Conservation (phyloP, 108 stramenopile species). For the Skeletonema grethae region DNA sequence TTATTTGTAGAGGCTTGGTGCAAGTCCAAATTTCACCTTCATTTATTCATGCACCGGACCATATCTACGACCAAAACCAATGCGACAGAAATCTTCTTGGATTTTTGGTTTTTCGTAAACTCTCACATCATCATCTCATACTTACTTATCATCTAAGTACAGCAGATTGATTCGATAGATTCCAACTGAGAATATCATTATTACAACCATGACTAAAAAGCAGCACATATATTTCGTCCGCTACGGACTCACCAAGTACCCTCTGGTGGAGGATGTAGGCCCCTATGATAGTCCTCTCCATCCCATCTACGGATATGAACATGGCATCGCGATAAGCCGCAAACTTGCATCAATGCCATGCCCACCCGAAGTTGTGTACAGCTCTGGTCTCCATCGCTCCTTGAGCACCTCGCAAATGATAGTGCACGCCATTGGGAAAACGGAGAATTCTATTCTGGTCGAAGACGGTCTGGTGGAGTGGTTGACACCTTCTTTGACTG, state of each 20-base stretch:
- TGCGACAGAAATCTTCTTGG: no score
- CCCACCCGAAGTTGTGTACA: constrained; percentile 57
- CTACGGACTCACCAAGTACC: constrained; percentile 68
- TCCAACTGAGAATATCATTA: no score
- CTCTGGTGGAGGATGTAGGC: constrained; percentile 59
- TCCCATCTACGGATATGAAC: constrained; percentile 65
- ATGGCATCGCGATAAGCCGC: constrained; percentile 61
- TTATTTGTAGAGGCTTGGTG: no score
- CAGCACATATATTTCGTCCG: constrained; percentile 44
- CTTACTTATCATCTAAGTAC: no score
- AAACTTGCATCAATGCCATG: constrained; percentile 35
- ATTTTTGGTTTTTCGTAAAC: no score
- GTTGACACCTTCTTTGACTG: constrained; percentile 71
- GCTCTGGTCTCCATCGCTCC: constrained; percentile 60
- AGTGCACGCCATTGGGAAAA: constrained; percentile 41
- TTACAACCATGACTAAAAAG: constrained; percentile 10
- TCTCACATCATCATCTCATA: no score
- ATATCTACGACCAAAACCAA: no score
- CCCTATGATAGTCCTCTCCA: constrained; percentile 67
- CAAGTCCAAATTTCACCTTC: no score
- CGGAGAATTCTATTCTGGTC: constrained; percentile 42
- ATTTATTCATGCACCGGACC: no score
- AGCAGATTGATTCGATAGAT: no score
- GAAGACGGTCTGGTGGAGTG: constrained; percentile 80
- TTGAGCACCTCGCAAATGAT: constrained; percentile 70